These are phyloP conservation scores for Coemansia asiatica DNA, from an alignment of 192 early-diverging fungal species.

Conservation along the genomic window DNA sequence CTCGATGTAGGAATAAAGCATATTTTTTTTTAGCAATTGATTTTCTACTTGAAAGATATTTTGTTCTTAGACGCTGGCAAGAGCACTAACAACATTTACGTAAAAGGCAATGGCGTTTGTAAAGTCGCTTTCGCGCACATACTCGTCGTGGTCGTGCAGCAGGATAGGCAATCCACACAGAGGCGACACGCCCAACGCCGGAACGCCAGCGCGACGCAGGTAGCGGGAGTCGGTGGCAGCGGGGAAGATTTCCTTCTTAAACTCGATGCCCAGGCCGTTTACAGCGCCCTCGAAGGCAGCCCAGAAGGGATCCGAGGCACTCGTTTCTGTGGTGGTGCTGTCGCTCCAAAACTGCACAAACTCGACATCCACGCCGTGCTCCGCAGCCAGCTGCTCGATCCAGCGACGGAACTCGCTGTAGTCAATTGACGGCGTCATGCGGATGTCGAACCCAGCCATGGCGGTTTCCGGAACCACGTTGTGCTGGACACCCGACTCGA, in stretches of 20 bases:
- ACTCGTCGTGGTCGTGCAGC: constrained; percentile 87
- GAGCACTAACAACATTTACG: constrained; percentile 58
- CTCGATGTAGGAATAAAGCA: constrained; percentile 22
- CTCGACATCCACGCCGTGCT: constrained; percentile 60
- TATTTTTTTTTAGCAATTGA: not conserved
- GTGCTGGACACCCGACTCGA: constrained; percentile 70
- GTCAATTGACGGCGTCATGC: constrained; percentile 69
- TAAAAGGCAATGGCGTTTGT: constrained; percentile 78
- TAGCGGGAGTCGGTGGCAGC: constrained; percentile 81
- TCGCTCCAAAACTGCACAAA: constrained; percentile 66
- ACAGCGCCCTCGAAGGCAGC: constrained; percentile 58
- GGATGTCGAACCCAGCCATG: constrained; percentile 70
- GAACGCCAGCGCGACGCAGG: constrained; percentile 72
- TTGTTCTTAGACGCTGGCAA: constrained; percentile 51
- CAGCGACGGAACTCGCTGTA: constrained; percentile 60
- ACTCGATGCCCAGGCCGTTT: constrained; percentile 54
- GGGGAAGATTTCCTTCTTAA: constrained; percentile 80
- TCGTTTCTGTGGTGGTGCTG: constrained; percentile 57
- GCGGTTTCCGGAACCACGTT: constrained; percentile 80
- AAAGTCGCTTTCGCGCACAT: constrained; percentile 72
- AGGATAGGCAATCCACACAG: constrained; percentile 75
- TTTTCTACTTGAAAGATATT: no score
- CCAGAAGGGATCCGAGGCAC: constrained; percentile 68
- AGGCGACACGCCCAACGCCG: constrained; percentile 81
- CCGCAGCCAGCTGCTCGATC: constrained; percentile 27